phyloP scores from a whole-genome alignment of 768 basidiomycete genomes.

The Ramaria rubella region DNA sequence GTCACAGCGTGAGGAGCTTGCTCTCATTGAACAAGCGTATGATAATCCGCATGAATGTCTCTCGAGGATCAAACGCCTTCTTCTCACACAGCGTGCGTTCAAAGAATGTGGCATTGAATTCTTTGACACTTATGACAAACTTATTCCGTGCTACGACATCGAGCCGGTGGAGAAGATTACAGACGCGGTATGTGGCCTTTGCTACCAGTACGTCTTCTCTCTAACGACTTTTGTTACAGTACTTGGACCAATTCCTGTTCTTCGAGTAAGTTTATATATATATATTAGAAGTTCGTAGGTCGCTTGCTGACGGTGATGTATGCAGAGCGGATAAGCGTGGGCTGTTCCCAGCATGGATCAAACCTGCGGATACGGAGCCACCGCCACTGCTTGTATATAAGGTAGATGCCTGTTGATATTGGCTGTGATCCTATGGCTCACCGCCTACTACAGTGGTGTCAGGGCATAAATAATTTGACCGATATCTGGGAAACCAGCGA shows the following conservation, averaged over 20 bases:
- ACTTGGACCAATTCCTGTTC: constrained; percentile 97
- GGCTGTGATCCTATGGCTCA: background rate
- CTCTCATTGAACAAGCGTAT: constrained; percentile 97
- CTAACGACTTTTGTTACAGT: constrained; percentile 35
- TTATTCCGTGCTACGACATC: constrained; percentile 98
- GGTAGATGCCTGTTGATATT: constrained; percentile 21
- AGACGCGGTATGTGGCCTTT: constrained; percentile 63
- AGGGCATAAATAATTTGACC: constrained; percentile 97
- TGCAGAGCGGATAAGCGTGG: constrained; percentile 87
- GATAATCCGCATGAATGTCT: constrained; percentile 99
- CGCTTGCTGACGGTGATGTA: constrained; percentile 5
- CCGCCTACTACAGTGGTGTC: constrained; percentile 71
- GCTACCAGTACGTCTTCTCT: constrained; percentile 10
- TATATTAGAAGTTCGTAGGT: too few relatives aligned
- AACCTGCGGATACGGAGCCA: constrained; percentile 95
- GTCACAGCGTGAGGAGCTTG: constrained; percentile 95
- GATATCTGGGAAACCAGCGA: constrained; percentile 99
- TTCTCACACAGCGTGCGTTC: constrained; percentile 96
- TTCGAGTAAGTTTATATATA: constrained; percentile 62
- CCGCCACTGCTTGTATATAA: constrained; percentile 97
- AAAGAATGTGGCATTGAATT: constrained; percentile 97
- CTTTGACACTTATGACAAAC: constrained; percentile 96
- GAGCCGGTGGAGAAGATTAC: constrained; percentile 99
- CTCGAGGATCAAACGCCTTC: constrained; percentile 94
- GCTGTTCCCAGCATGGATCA: constrained; percentile 98